A percentile compares a stretch with the other conserved stretches of the same genome.
Conservation (phyloP, 208 protist genomes). For the Trypanosoma theileri region DNA sequence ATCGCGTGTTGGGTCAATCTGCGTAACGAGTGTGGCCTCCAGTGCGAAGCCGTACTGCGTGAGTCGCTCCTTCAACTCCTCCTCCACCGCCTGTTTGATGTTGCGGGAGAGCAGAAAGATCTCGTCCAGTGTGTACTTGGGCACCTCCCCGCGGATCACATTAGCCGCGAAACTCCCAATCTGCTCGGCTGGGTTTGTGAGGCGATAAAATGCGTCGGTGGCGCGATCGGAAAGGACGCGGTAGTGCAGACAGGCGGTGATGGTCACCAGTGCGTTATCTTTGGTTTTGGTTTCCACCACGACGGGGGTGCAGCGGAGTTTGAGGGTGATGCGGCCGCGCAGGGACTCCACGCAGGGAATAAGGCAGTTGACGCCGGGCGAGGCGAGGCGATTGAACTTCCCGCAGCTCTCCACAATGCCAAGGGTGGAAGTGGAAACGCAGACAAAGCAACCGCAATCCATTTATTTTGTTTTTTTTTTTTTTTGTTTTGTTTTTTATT, state of each 20-base stretch:
- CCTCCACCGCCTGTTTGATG: conserved; percentile 59
- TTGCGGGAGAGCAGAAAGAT: conserved; percentile 67
- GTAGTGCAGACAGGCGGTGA: conserved; percentile 57
- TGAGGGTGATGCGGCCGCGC: conserved; percentile 51
- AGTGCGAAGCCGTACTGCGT: conserved; percentile 59
- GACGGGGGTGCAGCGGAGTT: conserved; percentile 42
- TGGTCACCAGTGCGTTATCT: conserved; percentile 72
- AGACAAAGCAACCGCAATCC: conserved; percentile 47
- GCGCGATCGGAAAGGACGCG: conserved; percentile 47
- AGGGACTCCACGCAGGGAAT: conserved; percentile 45
- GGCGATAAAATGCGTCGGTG: conserved; percentile 63
- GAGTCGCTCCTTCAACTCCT: conserved; percentile 64
- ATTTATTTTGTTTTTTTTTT: not conserved
- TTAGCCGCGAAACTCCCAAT: conserved; percentile 72
- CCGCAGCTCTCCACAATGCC: conserved; percentile 69
- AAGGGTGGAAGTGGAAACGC: conserved; percentile 54
- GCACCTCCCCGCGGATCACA: conserved; percentile 71
- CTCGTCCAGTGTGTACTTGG: conserved; percentile 80
- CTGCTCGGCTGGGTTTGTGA: conserved; percentile 63
- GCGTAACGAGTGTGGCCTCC: conserved; percentile 66
- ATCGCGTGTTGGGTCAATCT: conserved; percentile 63
- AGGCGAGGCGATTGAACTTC: conserved; percentile 44
- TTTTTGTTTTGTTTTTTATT: not conserved
- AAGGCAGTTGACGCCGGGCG: conserved; percentile 62
- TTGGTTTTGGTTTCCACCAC: conserved; percentile 76